Conservation (phyloP, 2,329 filamentous ascomycete species). For the Cladosporium velox region DNA sequence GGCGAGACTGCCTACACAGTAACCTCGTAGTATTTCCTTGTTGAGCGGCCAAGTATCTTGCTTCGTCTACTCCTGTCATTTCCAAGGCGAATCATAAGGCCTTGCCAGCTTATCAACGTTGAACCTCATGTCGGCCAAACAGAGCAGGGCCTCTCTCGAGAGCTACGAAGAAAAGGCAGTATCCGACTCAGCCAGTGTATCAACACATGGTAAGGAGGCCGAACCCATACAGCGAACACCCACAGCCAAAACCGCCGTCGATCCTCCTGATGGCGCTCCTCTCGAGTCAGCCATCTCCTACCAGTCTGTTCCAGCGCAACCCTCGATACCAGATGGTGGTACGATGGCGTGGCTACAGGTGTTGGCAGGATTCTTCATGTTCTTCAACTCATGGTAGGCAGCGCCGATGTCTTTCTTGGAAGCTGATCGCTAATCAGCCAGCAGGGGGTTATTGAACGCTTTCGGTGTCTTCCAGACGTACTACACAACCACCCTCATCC, state of each 20-base stretch:
- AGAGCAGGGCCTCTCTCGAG: neutral
- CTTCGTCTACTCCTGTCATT: too few species aligned
- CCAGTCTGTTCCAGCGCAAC: constrained; percentile 26
- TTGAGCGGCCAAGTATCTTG: neutral
- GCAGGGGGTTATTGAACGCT: constrained; percentile 21
- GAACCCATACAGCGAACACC: too few species aligned
- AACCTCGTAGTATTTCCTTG: neutral
- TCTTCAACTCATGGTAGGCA: constrained; percentile 47
- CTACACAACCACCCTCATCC: constrained; percentile 20
- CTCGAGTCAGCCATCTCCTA: constrained; percentile 28
- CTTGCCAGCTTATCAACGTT: neutral
- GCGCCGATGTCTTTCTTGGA: too few species aligned
- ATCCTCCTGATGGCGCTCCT: constrained; percentile 24
- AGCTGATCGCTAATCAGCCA: constrained; percentile 34
- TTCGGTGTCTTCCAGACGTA: constrained; percentile 26
- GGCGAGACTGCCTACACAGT: neutral
- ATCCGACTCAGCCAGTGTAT: too few species aligned
- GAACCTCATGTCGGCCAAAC: neutral
- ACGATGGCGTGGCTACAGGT: constrained; percentile 50
- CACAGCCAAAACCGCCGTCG: neutral
- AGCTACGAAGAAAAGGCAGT: constrained; percentile 4
- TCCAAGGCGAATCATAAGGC: neutral
- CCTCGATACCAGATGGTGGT: constrained; percentile 44
- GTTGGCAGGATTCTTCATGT: constrained; percentile 46
- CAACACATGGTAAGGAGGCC: too few species aligned